Base-by-base conservation (phyloP, 2,329 filamentous ascomycete genomes). In the Lachnellula cervina region DNA sequence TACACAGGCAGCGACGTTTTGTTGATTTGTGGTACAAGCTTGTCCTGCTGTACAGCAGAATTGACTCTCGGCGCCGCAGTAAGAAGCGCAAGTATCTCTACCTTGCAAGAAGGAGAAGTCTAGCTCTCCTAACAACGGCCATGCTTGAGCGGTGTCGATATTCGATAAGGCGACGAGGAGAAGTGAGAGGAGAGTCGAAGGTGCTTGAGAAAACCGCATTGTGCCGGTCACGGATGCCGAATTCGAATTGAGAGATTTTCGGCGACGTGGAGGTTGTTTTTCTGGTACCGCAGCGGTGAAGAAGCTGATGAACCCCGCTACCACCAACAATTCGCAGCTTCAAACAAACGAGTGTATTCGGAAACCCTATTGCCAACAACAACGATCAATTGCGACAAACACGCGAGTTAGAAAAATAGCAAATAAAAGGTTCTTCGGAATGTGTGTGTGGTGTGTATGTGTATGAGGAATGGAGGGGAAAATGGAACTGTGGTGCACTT, bases 61-160 rank as follows among this genome's bases (percentile, higher is more conserved):
- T 67, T 80, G 75, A 63, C 78, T 78, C 52, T 80, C 70, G 51
- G 71, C 69, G 58, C 82, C 82, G 69, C 82, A 86, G 70, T 77
- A 77, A 37, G 75, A 68, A 46, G 69, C 73, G 72, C 81, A 84
- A 54, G 50, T 43, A 16, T 53, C 44, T 56, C 60, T 48, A 23
- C 54, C 51, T 38, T 55, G 25, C n/a, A 56, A 34, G 16, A 49
- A 28, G 25, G 38, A 42, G 38, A 56, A 53, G 28, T 56, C 54
- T 40, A 56, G 17, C 14, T 48, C 44, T 45, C 49, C 54, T 16
- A 56, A 79, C 0, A 56, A 79, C 0, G 82, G 81, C 23, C 71
- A 68, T 17, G 80, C 80, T 49, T 67, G 63, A 60, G 68, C 65
- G 11, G 65, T 66, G 58, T 62, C 70, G 64, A 61, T 67, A 57